phyloP scores from a whole-genome alignment of 2,329 filamentous ascomycete genomes.

The Penicillium sp. region DNA sequence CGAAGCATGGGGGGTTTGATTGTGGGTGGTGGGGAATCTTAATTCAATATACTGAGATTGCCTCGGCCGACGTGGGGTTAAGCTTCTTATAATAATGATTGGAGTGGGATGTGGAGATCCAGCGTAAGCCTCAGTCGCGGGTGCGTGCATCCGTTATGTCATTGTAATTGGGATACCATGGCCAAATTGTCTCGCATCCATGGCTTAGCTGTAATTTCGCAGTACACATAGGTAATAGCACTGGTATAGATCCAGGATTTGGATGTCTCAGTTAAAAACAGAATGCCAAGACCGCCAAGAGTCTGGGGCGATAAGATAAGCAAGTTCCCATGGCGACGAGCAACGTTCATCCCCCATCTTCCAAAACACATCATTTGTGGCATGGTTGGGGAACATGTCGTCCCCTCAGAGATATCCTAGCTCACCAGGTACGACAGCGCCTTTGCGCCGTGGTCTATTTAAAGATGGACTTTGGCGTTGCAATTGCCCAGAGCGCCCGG shows the following conservation, averaged over 20 bases:
- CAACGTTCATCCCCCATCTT: background rate
- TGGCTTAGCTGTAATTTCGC: background rate
- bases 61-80: background rate
- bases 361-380: slow-evolving; percentile 11
- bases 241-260: background rate
- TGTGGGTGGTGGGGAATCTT: background rate
- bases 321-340: slow-evolving; percentile 8
- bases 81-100: background rate
- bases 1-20: background rate
- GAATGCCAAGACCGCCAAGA: slow-evolving; percentile 2
- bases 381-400: slow-evolving; percentile 19
- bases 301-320: slow-evolving; percentile 8
- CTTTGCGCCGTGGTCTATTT: slow-evolving; percentile 39
- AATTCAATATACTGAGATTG: background rate
- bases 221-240: background rate
- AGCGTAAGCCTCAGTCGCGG: background rate
- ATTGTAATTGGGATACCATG: background rate
- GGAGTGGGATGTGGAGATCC: background rate
- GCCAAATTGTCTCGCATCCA: background rate
- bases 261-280: background rate
- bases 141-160: background rate
- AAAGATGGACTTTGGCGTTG: slow-evolving; percentile 51
- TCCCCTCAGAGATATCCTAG: slow-evolving; percentile 23
- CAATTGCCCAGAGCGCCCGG: slow-evolving; percentile 56
- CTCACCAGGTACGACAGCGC: slow-evolving; percentile 25